Evolutionary conservation across 306 rosid genomes (phyloP), one percentile per base, ranked within the genome.

Genomic region (Mucuna pruriens): DNA sequence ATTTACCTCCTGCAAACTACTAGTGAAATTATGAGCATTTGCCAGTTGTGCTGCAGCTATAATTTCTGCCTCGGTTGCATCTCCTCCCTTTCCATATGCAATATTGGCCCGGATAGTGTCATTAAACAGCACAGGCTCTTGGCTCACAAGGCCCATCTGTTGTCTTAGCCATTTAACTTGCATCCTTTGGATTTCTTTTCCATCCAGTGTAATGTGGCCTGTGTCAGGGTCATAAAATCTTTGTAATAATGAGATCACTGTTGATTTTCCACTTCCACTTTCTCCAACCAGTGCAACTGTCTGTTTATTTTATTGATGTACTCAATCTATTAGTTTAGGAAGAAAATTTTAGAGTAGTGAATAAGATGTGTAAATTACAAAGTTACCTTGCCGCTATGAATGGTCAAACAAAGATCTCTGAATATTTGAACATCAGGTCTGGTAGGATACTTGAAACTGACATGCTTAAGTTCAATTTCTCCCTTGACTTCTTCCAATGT

Each of bases 241-340:
- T 36, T 88, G 91, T 49, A 91, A 34, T 51, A 91, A 49, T 26
- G 92, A 84, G 51, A 91, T 57, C 5, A 85, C 87, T 9, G 92
- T 91, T 23, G 94, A 91, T 69, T 91, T 91, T 55, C 97, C 97
- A 75, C 94, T 83, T 60, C 97, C 94, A 80, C 97, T 88, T 88
- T 91, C 94, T 66, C 97, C 94, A 29, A 91, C 94, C 10, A 91
- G 48, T 13, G 94, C 94, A 12, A 91, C 84, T 31, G 92, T 92
- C 97, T 90, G 85, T 9, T 57, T 54, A 23, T 55, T 11, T 46
- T 39, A 65, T 13, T 10, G 74, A 7, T 6, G 74, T 6, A 38
- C 52, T 58, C 65, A 64, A 48, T 39, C 15, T 20, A 48, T 86
- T 79, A 48, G n/a, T 66, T 42, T 22, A 36, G 46, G n/a, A 12